Evolutionary conservation across 768 basidiomycete species (phyloP), one percentile per base, ranked within the genome.

Genomic region (Boletus rufocinnamomeus): DNA sequence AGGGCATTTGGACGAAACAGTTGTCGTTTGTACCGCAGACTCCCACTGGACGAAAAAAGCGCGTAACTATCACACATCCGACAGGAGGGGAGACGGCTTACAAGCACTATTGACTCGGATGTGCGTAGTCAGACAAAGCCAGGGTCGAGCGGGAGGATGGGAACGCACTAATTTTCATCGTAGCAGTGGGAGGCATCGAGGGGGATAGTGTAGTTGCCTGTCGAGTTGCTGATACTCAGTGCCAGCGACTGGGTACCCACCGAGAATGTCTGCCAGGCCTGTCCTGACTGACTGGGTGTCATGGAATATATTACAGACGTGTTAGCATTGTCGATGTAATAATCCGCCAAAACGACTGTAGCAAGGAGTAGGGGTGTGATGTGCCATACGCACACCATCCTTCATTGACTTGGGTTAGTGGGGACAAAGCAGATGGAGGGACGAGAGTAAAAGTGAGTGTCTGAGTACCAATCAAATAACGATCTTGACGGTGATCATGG

Each of bases 101-200:
- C 68, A 53, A 34, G 66, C 58, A 25, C 68, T 69, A 28, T 48
- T 30, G 43, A n/a, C n/a, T n/a, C n/a, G n/a, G n/a, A 28, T 35
- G 21, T 4, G 19, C 1, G 10, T 14, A 19, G 54, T 65, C 49
- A 58, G 58, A 35, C 38, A 27, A 38, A 5, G n/a, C n/a, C 0
- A 41, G 4, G n/a, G 9, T 51, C 10, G 16, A 52, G 30, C 3
- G 13, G 3, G 28, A 45, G 37, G 34, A 47, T 7, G 10, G 32
- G 17, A 11, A 63, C 69, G n/a, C 49, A 69, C 69, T 71, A 71
- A 46, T 70, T 68, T 34, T 63, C 40, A 32, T 70, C 50, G 16
- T 68, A 70, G 43, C 68, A 69, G 3, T 59, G 21, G 1, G 66
- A 63, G 2, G 66, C 32, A 48, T 66, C 56, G 28, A 70, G 50